These are phyloP conservation scores for Diutina sp. DNA, from an alignment of 1,139 yeast genomes.

Conservation along the genomic window DNA sequence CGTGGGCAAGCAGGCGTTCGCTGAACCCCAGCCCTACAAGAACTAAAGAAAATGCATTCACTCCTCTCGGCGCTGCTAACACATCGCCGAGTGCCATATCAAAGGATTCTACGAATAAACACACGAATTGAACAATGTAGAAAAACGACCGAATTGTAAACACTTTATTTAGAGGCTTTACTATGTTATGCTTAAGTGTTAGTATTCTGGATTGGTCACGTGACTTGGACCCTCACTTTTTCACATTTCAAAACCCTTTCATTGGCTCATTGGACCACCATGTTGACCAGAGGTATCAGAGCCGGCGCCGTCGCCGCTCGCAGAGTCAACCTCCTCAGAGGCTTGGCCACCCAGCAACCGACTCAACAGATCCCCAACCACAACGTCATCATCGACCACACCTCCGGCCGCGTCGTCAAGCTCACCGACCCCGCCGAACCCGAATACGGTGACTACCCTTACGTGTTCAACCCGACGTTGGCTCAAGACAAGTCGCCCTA, in stretches of 20 bases:
- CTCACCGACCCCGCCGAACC: constrained; percentile 33
- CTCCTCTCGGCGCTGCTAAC: too few species aligned
- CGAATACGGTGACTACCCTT: constrained; percentile 31
- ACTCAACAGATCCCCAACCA: not conserved
- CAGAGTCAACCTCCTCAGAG: constrained; percentile 10
- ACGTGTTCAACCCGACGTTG: constrained; percentile 8
- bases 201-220: not conserved
- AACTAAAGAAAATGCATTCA: not conserved
- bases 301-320: constrained; percentile 8
- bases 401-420: constrained; percentile 26
- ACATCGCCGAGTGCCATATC: not conserved
- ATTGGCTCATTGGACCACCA: not conserved
- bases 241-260: not conserved
- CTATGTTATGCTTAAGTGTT: too few species aligned
- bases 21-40: constrained; percentile 19
- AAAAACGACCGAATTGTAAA: too few species aligned
- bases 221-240: not conserved
- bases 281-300: constrained; percentile 3
- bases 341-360: constrained; percentile 17
- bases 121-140: not conserved
- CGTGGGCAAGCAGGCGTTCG: constrained; percentile 21
- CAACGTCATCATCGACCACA: constrained; percentile 28
- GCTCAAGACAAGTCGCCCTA: constrained; percentile 62
- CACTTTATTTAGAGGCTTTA: too few species aligned
- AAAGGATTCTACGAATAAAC: not conserved